phyloP scores from a whole-genome alignment of 2,329 filamentous ascomycete genomes.

The Raffaelea albimanens region DNA sequence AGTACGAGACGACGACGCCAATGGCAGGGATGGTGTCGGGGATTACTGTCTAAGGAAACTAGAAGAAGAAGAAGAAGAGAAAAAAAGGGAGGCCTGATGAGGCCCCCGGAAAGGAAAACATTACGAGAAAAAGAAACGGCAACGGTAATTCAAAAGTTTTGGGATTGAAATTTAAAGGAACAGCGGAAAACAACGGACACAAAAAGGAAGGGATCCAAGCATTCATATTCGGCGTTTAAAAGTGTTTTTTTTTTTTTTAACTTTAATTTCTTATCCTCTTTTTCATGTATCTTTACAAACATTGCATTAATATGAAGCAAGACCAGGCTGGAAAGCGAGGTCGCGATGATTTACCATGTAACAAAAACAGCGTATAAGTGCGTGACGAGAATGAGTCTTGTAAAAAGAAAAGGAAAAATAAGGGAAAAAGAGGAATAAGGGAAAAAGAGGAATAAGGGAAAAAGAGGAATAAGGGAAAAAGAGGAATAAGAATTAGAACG shows the following conservation, averaged over 20 bases:
- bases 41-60: no score
- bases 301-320: not conserved
- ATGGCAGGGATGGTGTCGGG: no score
- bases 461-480: not conserved
- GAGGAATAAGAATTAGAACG: not conserved
- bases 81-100: no score
- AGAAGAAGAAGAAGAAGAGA: no score
- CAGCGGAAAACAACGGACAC: no score
- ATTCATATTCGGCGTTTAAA: no score
- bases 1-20: slow-evolving; percentile 2
- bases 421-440: not conserved
- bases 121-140: no score
- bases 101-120: no score
- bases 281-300: not conserved
- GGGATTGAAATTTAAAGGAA: no score
- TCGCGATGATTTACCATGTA: not conserved
- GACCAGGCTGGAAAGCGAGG: not conserved
- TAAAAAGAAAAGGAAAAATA: not conserved
- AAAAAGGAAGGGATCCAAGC: no score
- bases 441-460: not conserved
- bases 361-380: no score
- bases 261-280: not conserved
- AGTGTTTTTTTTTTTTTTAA: not conserved
- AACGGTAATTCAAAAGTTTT: no score
- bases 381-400: not conserved